Base-by-base conservation (phyloP, 202 grass and related monocot species). In the Schoenoplectus tabernaemontani region DNA sequence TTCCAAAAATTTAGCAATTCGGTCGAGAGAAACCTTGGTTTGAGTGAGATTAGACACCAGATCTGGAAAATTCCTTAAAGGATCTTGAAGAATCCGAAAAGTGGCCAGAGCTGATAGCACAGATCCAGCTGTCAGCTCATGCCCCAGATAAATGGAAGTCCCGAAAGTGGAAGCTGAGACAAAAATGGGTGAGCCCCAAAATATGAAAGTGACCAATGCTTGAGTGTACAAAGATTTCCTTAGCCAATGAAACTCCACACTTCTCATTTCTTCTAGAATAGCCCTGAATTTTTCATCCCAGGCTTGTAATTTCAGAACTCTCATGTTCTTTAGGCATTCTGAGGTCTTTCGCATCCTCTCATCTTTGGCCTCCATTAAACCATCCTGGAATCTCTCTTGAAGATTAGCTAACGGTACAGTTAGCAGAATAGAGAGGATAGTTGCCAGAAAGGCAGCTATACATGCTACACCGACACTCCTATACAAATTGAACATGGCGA, bases 31-130 rank as follows among this genome's bases (percentile, higher is more conserved):
- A 50, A 99, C 96, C 80, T 88, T 99, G 28, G 92, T 99, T 82
- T 99, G 96, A 8, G 96, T 92, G 9, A 93, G 88, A 90, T 95
- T 99, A 70, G 96, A 99, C 17, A 99, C 86, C 65, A 99, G 89
- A 88, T 96, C 96, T 0, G 96, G 96, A 80, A 96, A 99, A 82
- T 99, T 99, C 76, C 96, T 96, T n/a, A 99, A 79, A 43, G 96
- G 96, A 12, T 99, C 96, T 89, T 99, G 96, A 84, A 99, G 96
- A 88, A 99, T 99, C 77, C 96, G 87, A 74, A 99, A 99, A 11
- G 96, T 99, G 82, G 96, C 96, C 74, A 99, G 83, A 86, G 96
- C 92, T 59, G 96, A 99, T 68, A 99, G 91, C 64, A 99, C 96
- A 61, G 90, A 87, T 59, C 92, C 96, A 48, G 96, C 96, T 53